Conservation (phyloP, 352 stramenopile species). For the Bremia lactucae region DNA sequence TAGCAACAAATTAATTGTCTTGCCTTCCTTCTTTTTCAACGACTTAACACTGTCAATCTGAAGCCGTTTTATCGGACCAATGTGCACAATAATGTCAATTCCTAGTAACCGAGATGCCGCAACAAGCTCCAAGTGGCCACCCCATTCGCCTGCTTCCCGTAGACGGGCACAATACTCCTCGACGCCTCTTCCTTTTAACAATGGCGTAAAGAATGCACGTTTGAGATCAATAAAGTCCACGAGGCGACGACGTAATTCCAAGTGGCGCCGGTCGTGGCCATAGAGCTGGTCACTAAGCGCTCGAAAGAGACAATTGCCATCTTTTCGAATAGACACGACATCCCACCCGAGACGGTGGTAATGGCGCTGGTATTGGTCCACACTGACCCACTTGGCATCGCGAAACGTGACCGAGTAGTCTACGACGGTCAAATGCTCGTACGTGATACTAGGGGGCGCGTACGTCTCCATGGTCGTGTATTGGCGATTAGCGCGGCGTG, state of each 20-base stretch:
- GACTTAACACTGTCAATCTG: constrained; percentile 33
- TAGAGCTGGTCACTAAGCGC: constrained; percentile 57
- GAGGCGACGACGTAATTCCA: constrained; percentile 34
- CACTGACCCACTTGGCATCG: constrained; percentile 28
- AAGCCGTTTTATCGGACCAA: constrained; percentile 35
- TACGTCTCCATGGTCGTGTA: constrained; percentile 13
- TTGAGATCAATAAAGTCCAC: constrained; percentile 47
- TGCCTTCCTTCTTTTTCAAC: constrained; percentile 17
- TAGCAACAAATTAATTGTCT: constrained; percentile 34
- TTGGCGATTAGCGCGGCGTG: constrained; percentile 18
- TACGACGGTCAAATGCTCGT: constrained; percentile 22
- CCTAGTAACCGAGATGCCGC: constrained; percentile 44
- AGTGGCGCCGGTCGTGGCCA: constrained; percentile 29
- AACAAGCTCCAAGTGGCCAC: constrained; percentile 50
- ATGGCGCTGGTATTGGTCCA: constrained; percentile 36
- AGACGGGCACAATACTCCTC: constrained; percentile 43
- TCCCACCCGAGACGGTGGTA: constrained; percentile 31
- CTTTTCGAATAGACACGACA: constrained; percentile 25
- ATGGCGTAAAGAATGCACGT: constrained; percentile 30
- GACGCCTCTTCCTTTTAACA: constrained; percentile 25
- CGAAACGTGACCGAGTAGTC: constrained; percentile 18
- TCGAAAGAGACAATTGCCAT: constrained; percentile 54
- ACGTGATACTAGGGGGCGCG: constrained; percentile 16
- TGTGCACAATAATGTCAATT: constrained; percentile 51
- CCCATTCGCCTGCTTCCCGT: constrained; percentile 41